Percentiles rank a stretch among this genome's conserved stretches.
Conservation (phyloP, 768 basidiomycete species). For the Rhodotorula paludigena region DNA sequence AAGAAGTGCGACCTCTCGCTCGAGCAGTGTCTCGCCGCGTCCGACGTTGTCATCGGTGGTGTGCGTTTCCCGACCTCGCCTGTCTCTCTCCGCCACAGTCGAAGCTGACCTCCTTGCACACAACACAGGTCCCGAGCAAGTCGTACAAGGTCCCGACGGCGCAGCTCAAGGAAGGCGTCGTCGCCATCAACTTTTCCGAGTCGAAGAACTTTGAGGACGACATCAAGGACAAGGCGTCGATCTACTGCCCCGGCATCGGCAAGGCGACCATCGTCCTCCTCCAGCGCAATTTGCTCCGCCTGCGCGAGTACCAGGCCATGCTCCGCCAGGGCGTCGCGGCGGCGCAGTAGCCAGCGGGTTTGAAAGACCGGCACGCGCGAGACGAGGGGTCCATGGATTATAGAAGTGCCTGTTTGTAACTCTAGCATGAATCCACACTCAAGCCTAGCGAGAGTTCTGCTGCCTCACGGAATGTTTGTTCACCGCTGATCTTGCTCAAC, state of each 20-base stretch:
- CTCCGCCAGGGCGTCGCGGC: neutral
- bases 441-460: no score
- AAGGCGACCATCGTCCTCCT: conserved; percentile 97
- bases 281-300: conserved; percentile 69
- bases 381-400: no score
- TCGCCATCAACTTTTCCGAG: conserved; percentile 85
- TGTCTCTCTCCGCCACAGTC: neutral
- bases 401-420: no score
- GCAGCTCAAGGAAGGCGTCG: conserved; percentile 85
- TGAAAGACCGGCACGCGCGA: no score
- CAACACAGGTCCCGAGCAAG: conserved; percentile 66
- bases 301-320: conserved; percentile 22
- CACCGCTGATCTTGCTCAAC: no score
- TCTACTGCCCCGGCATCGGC: conserved; percentile 94
- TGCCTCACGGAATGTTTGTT: no score
- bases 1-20: conserved; percentile 65
- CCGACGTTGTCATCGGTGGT: conserved; percentile 81
- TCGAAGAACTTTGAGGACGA: conserved; percentile 96
- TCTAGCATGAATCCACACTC: no score
- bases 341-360: no score
- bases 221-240: conserved; percentile 85
- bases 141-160: conserved; percentile 83
- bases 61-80: conserved; percentile 5
- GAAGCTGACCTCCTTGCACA: no score
- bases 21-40: conserved; percentile 71